phyloP scores from a whole-genome alignment of 371 early-diverging fungal species.

The Fennellomyces sp. region DNA sequence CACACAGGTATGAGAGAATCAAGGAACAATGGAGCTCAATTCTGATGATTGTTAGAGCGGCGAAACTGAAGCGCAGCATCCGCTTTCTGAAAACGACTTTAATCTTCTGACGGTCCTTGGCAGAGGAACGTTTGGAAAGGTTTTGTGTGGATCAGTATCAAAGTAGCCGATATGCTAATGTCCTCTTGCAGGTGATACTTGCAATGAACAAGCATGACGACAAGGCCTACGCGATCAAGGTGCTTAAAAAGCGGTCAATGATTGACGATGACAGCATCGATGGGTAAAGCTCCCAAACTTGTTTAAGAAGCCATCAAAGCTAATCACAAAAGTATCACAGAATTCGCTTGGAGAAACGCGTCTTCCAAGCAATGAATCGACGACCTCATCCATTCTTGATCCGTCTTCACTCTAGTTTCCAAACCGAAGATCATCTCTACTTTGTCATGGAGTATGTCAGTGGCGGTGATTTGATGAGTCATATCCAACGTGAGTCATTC shows the following conservation, averaged over 20 bases:
- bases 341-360: slow-evolving; percentile 91
- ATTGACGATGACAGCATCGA: slow-evolving; percentile 93
- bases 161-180: slow-evolving; percentile 15
- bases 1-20: neutral
- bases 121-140: slow-evolving; percentile 98
- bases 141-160: slow-evolving; percentile 28
- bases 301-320: neutral
- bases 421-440: slow-evolving; percentile 90
- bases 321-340: slow-evolving; percentile 17
- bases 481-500: slow-evolving; percentile 88
- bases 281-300: slow-evolving; percentile 32
- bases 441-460: slow-evolving; percentile 99
- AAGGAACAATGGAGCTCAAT: neutral
- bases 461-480: slow-evolving; percentile 99
- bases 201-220: slow-evolving; percentile 84
- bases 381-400: slow-evolving; percentile 96
- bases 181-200: slow-evolving; percentile 85
- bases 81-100: slow-evolving; percentile 50
- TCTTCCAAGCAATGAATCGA: slow-evolving; percentile 86
- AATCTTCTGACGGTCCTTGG: slow-evolving; percentile 93
- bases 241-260: slow-evolving; percentile 95
- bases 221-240: slow-evolving; percentile 94
- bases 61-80: too few species aligned
- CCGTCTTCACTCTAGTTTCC: slow-evolving; percentile 95
- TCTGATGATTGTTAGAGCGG: too few species aligned